Conservation (phyloP, 148 eudicot genomes). For the Pouteria glomerata region DNA sequence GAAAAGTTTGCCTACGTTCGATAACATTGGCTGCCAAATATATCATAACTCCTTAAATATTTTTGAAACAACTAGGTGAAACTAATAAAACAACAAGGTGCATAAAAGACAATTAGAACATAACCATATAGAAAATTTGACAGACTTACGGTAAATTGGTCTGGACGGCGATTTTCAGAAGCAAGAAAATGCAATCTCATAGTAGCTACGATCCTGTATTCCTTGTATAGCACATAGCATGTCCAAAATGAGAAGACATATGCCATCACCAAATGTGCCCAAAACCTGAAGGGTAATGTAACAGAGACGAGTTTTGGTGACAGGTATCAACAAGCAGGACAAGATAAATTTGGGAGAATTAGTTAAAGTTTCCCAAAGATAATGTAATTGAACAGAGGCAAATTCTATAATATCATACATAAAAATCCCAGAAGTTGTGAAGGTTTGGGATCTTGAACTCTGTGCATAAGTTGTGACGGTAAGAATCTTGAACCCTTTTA, state of each 20-base stretch:
- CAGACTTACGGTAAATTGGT: slow-evolving; percentile 53
- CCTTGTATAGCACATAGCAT: slow-evolving; percentile 63
- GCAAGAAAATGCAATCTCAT: slow-evolving; percentile 82
- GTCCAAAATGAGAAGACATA: slow-evolving; percentile 83
- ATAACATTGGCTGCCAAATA: too few relatives aligned
- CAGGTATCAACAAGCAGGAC: background rate
- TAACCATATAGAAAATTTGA: background rate
- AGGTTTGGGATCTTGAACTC: background rate
- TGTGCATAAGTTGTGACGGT: background rate
- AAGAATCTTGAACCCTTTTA: background rate
- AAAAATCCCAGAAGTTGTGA: background rate
- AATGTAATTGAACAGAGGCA: background rate
- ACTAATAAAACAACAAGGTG: background rate
- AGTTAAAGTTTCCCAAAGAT: background rate
- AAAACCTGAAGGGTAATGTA: slow-evolving; percentile 54
- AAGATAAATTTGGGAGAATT: background rate
- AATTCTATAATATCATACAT: background rate
- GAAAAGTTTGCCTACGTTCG: too few relatives aligned
- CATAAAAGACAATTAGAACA: background rate
- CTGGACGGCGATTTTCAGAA: slow-evolving; percentile 75
- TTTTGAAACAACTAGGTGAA: background rate
- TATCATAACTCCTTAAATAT: background rate
- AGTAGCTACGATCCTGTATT: slow-evolving; percentile 54
- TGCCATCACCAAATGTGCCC: slow-evolving; percentile 75
- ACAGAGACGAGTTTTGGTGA: background rate